These are phyloP conservation scores for Arachnomyces sp. DNA, from an alignment of 2,329 filamentous ascomycete genomes.

Conservation along the genomic window DNA sequence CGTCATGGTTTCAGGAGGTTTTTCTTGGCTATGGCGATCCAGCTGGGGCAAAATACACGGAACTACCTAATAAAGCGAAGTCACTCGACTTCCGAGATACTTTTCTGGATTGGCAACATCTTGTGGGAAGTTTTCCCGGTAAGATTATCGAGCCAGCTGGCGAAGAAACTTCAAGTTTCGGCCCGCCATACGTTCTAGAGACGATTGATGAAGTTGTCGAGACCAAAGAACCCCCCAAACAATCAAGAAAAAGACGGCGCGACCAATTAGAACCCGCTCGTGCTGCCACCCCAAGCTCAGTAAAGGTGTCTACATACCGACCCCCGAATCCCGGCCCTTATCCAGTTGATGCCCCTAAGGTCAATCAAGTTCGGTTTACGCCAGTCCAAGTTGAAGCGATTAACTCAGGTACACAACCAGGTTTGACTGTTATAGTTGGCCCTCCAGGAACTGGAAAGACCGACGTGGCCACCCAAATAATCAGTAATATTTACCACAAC, in stretches of 20 bases:
- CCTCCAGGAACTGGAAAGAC: constrained; percentile 97
- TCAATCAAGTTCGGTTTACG: constrained; percentile 82
- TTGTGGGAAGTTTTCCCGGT: constrained; percentile 81
- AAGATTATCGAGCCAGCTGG: constrained; percentile 75
- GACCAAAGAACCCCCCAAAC: constrained; percentile 48
- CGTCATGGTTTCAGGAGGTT: constrained; percentile 90
- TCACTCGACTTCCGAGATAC: constrained; percentile 88
- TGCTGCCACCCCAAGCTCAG: constrained; percentile 45
- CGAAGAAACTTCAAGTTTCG: constrained; percentile 64
- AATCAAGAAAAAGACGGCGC: constrained; percentile 79
- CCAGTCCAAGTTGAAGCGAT: constrained; percentile 88
- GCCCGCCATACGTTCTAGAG: constrained; percentile 80
- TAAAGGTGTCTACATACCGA: constrained; percentile 84
- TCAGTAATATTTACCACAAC: constrained; percentile 98
- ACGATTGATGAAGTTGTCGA: constrained; percentile 47
- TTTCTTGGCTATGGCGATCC: constrained; percentile 97
- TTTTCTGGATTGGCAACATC: constrained; percentile 90
- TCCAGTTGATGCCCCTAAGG: constrained; percentile 70
- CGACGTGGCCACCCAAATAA: constrained; percentile 97
- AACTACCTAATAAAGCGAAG: constrained; percentile 67
- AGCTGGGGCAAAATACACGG: constrained; percentile 75
- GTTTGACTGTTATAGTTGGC: constrained; percentile 86
- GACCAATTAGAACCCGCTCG: constrained; percentile 54
- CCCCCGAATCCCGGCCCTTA: constrained; percentile 86
- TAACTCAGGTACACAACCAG: constrained; percentile 86